These are phyloP conservation scores for Raphanus sativus DNA, from an alignment of 345 rosid species.

Conservation along the genomic window DNA sequence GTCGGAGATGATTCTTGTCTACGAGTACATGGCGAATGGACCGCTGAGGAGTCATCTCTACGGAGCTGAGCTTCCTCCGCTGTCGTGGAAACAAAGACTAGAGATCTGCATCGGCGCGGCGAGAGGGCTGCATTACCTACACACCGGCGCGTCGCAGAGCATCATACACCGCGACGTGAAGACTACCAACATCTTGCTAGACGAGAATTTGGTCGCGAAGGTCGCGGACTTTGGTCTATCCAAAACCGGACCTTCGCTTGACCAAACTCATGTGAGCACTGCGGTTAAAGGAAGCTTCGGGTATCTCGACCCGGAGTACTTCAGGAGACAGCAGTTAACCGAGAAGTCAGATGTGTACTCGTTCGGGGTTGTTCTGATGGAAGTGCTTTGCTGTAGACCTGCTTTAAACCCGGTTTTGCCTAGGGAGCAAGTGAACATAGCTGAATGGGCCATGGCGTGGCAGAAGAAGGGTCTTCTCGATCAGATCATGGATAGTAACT, in stretches of 20 bases:
- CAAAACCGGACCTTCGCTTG: slow-evolving; percentile 86
- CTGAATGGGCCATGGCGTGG: slow-evolving; percentile 99
- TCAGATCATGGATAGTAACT: slow-evolving; percentile 89
- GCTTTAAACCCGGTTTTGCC: slow-evolving; percentile 97
- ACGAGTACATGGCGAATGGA: slow-evolving; percentile 98
- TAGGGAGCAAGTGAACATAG: slow-evolving; percentile 94
- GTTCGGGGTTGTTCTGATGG: slow-evolving; percentile 97
- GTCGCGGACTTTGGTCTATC: slow-evolving; percentile 99
- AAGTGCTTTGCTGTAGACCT: slow-evolving; percentile 93
- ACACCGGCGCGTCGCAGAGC: slow-evolving; percentile 97
- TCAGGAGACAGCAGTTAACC: slow-evolving; percentile 93
- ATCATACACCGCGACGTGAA: slow-evolving; percentile 97
- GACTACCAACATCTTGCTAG: slow-evolving; percentile 93
- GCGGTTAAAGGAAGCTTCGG: slow-evolving; percentile 99
- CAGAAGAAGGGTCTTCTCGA: slow-evolving; percentile 94
- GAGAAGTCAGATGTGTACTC: slow-evolving; percentile 98
- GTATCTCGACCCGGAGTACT: slow-evolving; percentile 96
- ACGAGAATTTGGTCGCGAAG: slow-evolving; percentile 90
- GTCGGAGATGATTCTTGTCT: slow-evolving; percentile 92
- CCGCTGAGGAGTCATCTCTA: slow-evolving; percentile 94
- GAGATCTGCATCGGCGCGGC: slow-evolving; percentile 99
- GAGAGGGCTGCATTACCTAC: slow-evolving; percentile 95
- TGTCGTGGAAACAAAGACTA: slow-evolving; percentile 94
- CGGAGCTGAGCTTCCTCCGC: slow-evolving; percentile 78
- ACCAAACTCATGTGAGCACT: slow-evolving; percentile 97